phyloP scores from a whole-genome alignment of 306 rosid species.

The Prosopis cineraria region DNA sequence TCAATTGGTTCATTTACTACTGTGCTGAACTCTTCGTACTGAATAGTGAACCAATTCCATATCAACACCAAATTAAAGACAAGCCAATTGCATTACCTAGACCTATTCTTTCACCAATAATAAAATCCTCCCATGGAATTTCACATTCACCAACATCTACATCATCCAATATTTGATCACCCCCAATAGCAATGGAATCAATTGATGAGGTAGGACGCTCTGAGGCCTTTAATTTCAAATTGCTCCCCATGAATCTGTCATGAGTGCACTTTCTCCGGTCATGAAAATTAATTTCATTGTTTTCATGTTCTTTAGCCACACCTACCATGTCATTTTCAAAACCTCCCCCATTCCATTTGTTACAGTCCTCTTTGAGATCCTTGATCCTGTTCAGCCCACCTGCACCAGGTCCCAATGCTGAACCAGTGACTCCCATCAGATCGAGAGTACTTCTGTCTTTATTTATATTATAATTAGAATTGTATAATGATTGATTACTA shows the following conservation, averaged over 20 bases:
- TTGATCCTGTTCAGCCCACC: slow-evolving; percentile 42
- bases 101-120: slow-evolving; percentile 92
- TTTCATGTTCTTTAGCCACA: slow-evolving; percentile 42
- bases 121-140: slow-evolving; percentile 95
- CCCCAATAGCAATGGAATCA: slow-evolving; percentile 55
- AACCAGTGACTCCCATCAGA: slow-evolving; percentile 36
- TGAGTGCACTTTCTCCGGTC: slow-evolving; percentile 55
- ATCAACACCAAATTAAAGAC: slow-evolving; percentile 27
- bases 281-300: slow-evolving; percentile 44
- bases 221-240: slow-evolving; percentile 60
- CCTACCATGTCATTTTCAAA: slow-evolving; percentile 40
- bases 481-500: slow-evolving; percentile 49
- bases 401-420: slow-evolving; percentile 39
- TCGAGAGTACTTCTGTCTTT: slow-evolving; percentile 44
- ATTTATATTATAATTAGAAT: slow-evolving; percentile 37
- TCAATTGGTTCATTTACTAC: slow-evolving; percentile 23
- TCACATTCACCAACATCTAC: slow-evolving; percentile 94
- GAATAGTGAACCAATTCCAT: not conserved
- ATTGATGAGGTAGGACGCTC: slow-evolving; percentile 59
- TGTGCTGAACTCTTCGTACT: slow-evolving; percentile 3
- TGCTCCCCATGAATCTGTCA: slow-evolving; percentile 64
- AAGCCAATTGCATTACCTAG: slow-evolving; percentile 65
- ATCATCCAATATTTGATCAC: slow-evolving; percentile 77
- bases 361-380: slow-evolving; percentile 43
- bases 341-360: slow-evolving; percentile 42